Evolutionary conservation across 1,139 yeast genomes (phyloP).

Genomic region (Nadsonia commutata): DNA sequence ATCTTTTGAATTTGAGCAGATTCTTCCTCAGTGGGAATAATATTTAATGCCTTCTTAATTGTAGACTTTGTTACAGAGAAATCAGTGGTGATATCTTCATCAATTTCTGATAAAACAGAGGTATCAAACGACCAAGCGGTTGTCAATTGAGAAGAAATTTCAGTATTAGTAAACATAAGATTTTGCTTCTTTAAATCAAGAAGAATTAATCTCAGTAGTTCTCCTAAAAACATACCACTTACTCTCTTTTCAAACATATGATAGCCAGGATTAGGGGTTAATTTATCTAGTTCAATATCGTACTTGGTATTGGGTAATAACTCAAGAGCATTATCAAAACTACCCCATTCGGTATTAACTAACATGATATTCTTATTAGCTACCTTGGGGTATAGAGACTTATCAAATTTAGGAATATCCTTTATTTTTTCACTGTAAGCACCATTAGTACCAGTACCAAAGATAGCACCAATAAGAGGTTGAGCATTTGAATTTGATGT

Average conservation of each 20-base stretch:
- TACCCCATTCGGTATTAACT: slow-evolving; percentile 94
- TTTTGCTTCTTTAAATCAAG: slow-evolving; percentile 49
- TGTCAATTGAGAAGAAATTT: slow-evolving; percentile 36
- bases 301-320: slow-evolving; percentile 62
- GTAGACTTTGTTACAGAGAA: slow-evolving; percentile 21
- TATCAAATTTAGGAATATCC: slow-evolving; percentile 52
- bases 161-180: slow-evolving; percentile 30
- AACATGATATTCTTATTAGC: slow-evolving; percentile 59
- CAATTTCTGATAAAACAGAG: slow-evolving; percentile 71
- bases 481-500: slow-evolving; percentile 25
- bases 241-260: slow-evolving; percentile 90
- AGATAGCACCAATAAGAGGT: slow-evolving; percentile 68
- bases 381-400: slow-evolving; percentile 28
- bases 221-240: slow-evolving; percentile 90
- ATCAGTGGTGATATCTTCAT: slow-evolving; percentile 67
- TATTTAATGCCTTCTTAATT: slow-evolving; percentile 45
- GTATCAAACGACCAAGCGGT: slow-evolving; percentile 69
- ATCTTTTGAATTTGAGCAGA: slow-evolving; percentile 54
- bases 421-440: slow-evolving; percentile 70
- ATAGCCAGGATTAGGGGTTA: slow-evolving; percentile 69
- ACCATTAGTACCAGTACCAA: slow-evolving; percentile 95
- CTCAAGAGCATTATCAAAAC: slow-evolving; percentile 68
- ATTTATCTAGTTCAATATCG: slow-evolving; percentile 53
- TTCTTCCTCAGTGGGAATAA: slow-evolving; percentile 56
- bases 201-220: slow-evolving; percentile 58